A percentile compares a stretch with the other conserved stretches of the same genome.
These are phyloP conservation scores for Verticillium albo-atrum DNA, from an alignment of 2,329 filamentous ascomycete species.

Conservation along the genomic window DNA sequence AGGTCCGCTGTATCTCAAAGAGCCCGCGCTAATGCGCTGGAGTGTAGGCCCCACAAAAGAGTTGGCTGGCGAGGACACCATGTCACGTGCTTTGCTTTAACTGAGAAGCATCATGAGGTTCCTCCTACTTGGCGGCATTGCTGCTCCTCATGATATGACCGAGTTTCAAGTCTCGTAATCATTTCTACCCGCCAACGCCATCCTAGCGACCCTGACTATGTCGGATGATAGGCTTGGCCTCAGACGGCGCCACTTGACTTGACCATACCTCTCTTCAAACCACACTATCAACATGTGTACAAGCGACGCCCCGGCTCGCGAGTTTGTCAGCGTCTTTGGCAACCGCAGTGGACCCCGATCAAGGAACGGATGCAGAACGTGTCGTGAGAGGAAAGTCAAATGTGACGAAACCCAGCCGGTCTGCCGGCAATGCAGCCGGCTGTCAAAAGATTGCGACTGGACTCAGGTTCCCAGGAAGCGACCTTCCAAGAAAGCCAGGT, in stretches of 20 bases:
- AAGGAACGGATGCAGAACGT: conserved; percentile 18
- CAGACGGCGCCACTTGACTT: too few species aligned
- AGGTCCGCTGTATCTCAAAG: neutral
- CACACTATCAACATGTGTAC: neutral
- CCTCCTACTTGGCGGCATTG: too few species aligned
- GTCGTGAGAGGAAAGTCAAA: conserved; percentile 25
- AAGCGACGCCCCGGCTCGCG: neutral
- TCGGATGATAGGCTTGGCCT: too few species aligned
- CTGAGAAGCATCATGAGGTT: too few species aligned
- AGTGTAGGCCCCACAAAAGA: neutral
- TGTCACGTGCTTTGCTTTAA: neutral
- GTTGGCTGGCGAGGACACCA: neutral
- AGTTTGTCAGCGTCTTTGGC: neutral
- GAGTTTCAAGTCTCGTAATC: too few species aligned
- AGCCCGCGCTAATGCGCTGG: neutral
- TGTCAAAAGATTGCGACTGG: conserved; percentile 21
- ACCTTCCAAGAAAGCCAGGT: neutral
- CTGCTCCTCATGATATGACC: too few species aligned
- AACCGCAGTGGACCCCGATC: conserved; percentile 11
- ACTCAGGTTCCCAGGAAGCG: neutral
- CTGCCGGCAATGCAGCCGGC: conserved; percentile 19
- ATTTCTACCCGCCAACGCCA: too few species aligned
- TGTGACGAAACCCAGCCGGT: conserved; percentile 22
- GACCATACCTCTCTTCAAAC: too few species aligned
- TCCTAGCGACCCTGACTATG: too few species aligned